phyloP scores from a whole-genome alignment of 129 eudicot genomes.

The Heracleum sosnowskyi region DNA sequence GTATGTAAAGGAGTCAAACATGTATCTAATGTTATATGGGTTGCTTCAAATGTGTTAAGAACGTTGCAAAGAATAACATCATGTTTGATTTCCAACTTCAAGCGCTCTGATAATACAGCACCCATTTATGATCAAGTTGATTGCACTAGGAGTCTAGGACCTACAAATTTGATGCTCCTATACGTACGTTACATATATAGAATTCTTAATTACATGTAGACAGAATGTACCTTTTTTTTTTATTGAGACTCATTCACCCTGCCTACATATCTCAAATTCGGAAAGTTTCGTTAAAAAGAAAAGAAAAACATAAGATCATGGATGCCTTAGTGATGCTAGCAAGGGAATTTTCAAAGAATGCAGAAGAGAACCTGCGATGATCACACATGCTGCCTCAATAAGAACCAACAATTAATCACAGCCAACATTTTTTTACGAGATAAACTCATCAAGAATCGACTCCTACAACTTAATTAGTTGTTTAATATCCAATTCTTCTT shows the following conservation, averaged over 20 bases:
- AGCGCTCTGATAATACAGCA: background rate
- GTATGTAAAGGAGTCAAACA: background rate
- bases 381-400: background rate
- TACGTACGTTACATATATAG: background rate
- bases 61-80: background rate
- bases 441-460: background rate
- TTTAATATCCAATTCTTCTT: background rate
- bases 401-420: background rate
- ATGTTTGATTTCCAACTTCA: background rate
- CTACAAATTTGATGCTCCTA: background rate
- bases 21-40: background rate
- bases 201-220: background rate
- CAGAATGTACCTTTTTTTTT: background rate
- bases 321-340: background rate
- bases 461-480: background rate
- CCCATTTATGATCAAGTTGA: background rate
- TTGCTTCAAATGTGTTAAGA: background rate
- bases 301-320: background rate
- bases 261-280: background rate
- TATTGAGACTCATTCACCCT: background rate
- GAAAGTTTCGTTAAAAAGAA: background rate
- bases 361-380: background rate
- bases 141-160: background rate
- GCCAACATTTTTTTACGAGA: background rate
- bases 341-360: background rate